These are phyloP conservation scores for Verticillium nubilum DNA, from an alignment of 2,329 filamentous ascomycete genomes.

Conservation along the genomic window DNA sequence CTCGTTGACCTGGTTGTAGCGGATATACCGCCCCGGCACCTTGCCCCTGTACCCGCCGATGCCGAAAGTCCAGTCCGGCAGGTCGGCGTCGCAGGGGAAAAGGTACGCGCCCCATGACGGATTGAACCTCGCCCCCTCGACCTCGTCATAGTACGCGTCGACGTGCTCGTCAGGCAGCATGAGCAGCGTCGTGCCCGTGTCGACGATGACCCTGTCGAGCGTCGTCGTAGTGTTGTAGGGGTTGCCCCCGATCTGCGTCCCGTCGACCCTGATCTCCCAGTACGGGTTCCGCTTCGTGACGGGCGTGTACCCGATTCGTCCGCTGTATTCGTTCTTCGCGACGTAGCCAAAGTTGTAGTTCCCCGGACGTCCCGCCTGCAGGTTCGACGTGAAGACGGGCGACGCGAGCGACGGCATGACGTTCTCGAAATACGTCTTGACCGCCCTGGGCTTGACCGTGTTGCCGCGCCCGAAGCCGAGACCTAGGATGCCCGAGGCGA, in stretches of 20 bases:
- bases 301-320: slow-evolving; percentile 47
- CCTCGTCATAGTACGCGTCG: slow-evolving; percentile 52
- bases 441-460: slow-evolving; percentile 23
- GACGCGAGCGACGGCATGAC: slow-evolving; percentile 19
- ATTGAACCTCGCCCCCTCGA: slow-evolving; percentile 44
- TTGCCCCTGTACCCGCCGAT: slow-evolving; percentile 26
- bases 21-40: slow-evolving; percentile 31
- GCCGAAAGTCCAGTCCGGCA: slow-evolving; percentile 38
- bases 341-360: slow-evolving; percentile 43
- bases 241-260: slow-evolving; percentile 44
- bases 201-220: slow-evolving; percentile 49
- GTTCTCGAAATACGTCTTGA: slow-evolving; percentile 30
- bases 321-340: slow-evolving; percentile 50
- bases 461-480: slow-evolving; percentile 25
- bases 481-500: slow-evolving; percentile 29
- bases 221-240: not conserved
- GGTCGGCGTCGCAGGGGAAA: slow-evolving; percentile 46
- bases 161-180: slow-evolving; percentile 50
- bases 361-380: slow-evolving; percentile 23
- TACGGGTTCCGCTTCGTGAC: slow-evolving; percentile 49
- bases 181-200: slow-evolving; percentile 66
- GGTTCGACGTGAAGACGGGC: slow-evolving; percentile 31
- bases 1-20: slow-evolving; percentile 23
- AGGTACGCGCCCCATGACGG: slow-evolving; percentile 46
- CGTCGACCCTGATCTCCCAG: slow-evolving; percentile 55